Percentiles rank a stretch among this genome's conserved stretches.
Evolutionary conservation across 768 basidiomycete genomes (phyloP).

Genomic region (Psilocybe tampanensis): DNA sequence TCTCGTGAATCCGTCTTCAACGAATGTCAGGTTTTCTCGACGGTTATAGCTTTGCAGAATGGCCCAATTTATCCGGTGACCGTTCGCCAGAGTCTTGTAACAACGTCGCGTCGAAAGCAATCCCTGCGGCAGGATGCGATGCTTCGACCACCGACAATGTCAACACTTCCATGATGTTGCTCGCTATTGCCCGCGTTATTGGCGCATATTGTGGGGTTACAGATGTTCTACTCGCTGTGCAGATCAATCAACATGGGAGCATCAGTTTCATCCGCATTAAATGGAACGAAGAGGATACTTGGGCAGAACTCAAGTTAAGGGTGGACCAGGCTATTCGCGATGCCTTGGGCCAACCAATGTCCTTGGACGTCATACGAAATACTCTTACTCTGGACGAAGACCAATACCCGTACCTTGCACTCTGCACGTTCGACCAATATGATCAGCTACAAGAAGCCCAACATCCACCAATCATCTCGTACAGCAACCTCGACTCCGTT

Average conservation of each 20-base stretch:
- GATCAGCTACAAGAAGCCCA: background rate
- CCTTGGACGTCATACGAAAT: conserved; percentile 17
- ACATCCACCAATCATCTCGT: conserved; percentile 23
- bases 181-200: conserved; percentile 27
- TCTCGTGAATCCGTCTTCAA: too few species aligned
- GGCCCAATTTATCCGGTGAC: conserved; percentile 32
- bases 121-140: background rate
- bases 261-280: conserved; percentile 21
- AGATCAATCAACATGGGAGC: conserved; percentile 4
- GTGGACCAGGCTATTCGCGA: conserved; percentile 8
- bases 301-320: conserved; percentile 19
- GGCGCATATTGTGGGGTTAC: conserved; percentile 31
- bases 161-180: conserved; percentile 16
- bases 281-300: conserved; percentile 26
- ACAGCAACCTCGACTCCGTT: conserved; percentile 10
- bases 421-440: conserved; percentile 20
- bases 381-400: conserved; percentile 24
- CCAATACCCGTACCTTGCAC: conserved; percentile 30
- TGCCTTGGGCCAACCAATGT: background rate
- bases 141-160: background rate
- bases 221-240: conserved; percentile 32
- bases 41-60: conserved; percentile 31
- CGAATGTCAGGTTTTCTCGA: conserved; percentile 17
- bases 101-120: conserved; percentile 11
- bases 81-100: conserved; percentile 19